Conservation (phyloP, 495 filamentous ascomycete species). For the Emericellopsis terricola region DNA sequence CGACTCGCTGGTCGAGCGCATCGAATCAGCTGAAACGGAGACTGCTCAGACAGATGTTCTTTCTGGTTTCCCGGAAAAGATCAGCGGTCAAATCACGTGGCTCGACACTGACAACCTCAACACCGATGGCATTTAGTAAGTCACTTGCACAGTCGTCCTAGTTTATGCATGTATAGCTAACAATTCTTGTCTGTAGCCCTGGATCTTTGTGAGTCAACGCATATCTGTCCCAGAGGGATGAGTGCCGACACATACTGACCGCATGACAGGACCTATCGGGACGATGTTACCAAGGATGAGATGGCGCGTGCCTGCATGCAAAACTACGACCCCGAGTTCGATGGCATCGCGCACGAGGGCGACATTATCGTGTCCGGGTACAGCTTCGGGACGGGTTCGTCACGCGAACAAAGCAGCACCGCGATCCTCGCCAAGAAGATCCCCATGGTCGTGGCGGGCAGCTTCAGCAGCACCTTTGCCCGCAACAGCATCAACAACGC, state of each 20-base stretch:
- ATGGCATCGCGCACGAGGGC: constrained; percentile 33
- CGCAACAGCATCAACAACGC: constrained; percentile 90
- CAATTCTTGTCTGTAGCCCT: constrained; percentile 33
- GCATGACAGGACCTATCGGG: constrained; percentile 87
- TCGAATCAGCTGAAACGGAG: constrained; percentile 38
- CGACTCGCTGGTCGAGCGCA: constrained; percentile 45
- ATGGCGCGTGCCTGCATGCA: constrained; percentile 87
- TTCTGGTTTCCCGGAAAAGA: constrained; percentile 48
- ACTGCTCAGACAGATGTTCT: constrained; percentile 39
- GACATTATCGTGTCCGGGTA: constrained; percentile 78
- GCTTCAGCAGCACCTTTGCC: constrained; percentile 78
- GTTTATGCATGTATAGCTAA: too few relatives aligned
- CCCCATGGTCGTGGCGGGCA: constrained; percentile 65
- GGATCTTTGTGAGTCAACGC: neutral
- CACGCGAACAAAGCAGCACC: constrained; percentile 78
- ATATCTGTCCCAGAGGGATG: constrained; percentile 26
- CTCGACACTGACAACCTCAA: constrained; percentile 59
- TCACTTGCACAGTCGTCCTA: constrained; percentile 36
- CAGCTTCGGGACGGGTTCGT: constrained; percentile 79
- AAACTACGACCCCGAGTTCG: constrained; percentile 72
- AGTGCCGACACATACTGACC: too few relatives aligned
- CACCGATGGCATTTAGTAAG: constrained; percentile 76
- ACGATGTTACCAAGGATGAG: constrained; percentile 50
- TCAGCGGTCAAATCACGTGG: constrained; percentile 51
- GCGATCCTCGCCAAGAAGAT: constrained; percentile 76